Percentiles rank a stretch among this genome's conserved stretches.
Evolutionary conservation across 169 alveolate species (phyloP).

Genomic region (Cryptosporidium meleagridis): DNA sequence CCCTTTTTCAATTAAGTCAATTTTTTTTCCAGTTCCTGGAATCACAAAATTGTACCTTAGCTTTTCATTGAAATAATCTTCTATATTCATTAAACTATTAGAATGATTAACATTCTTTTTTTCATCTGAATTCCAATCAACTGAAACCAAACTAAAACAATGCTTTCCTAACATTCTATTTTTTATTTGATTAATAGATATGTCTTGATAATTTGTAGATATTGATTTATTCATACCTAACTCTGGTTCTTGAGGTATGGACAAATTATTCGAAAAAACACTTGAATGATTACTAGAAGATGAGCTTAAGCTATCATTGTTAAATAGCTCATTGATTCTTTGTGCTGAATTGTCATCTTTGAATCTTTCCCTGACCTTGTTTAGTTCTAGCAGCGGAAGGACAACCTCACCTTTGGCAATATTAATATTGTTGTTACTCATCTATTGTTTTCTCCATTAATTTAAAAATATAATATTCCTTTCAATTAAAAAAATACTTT

Average conservation of each 20-base stretch:
- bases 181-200: conserved; percentile 47
- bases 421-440: not conserved
- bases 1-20: conserved; percentile 23
- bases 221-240: not conserved
- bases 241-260: conserved; percentile 71
- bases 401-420: conserved; percentile 7
- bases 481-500: not conserved
- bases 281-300: conserved; percentile 41
- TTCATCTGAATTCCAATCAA: not conserved
- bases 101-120: not conserved
- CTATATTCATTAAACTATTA: conserved; percentile 12
- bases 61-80: conserved; percentile 1
- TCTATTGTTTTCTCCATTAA: conserved; percentile 8
- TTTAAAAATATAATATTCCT: not conserved
- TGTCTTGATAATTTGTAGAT: conserved; percentile 36
- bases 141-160: conserved; percentile 16
- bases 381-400: conserved; percentile 34
- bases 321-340: conserved; percentile 12
- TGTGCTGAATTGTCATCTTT: conserved; percentile 22
- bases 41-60: conserved; percentile 2
- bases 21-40: not conserved
- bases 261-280: conserved; percentile 4
- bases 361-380: conserved; percentile 37
- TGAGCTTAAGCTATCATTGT: not conserved
- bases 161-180: conserved; percentile 48